A percentile compares a stretch with the other conserved stretches of the same genome.
phyloP scores from a whole-genome alignment of 176 grass and related monocot species.

The Tuctoria greenei region DNA sequence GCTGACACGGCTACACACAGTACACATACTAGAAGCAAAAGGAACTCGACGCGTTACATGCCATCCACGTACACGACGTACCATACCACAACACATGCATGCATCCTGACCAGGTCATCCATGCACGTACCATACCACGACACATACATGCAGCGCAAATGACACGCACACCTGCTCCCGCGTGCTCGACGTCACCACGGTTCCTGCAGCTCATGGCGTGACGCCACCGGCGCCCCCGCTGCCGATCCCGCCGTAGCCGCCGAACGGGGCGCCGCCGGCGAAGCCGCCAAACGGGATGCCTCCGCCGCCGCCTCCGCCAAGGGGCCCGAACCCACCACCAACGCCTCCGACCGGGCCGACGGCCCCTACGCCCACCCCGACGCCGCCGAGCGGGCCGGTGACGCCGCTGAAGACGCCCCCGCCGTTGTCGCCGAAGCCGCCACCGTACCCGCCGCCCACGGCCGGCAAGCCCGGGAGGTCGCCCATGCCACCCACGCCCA shows the following conservation, averaged over 20 bases:
- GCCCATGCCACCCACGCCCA: slow-evolving; percentile 56
- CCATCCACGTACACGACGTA: background rate
- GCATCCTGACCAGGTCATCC: background rate
- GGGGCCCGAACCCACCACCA: slow-evolving; percentile 6
- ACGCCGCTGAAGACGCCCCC: slow-evolving; percentile 55
- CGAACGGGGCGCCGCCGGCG: slow-evolving; percentile 15
- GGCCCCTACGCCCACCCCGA: slow-evolving; percentile 40
- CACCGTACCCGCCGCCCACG: slow-evolving; percentile 41
- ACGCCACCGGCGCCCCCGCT: slow-evolving; percentile 16
- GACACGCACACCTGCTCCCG: too few species aligned
- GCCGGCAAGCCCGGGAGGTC: slow-evolving; percentile 56
- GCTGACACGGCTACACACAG: background rate
- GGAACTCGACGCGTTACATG: background rate
- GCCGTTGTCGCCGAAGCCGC: slow-evolving; percentile 66
- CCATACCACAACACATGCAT: background rate
- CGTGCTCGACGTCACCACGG: background rate
- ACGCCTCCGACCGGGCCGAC: slow-evolving; percentile 28
- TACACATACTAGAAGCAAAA: background rate
- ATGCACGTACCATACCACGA: background rate
- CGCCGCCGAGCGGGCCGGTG: slow-evolving; percentile 48
- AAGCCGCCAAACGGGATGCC: slow-evolving; percentile 11
- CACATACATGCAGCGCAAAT: too few species aligned
- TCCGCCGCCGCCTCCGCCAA: slow-evolving; percentile 13
- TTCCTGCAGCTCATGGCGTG: slow-evolving; percentile 32
- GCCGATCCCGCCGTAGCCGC: slow-evolving; percentile 19